Evolutionary conservation across 2,329 filamentous ascomycete species (phyloP).

Genomic region (Fusarium poae): DNA sequence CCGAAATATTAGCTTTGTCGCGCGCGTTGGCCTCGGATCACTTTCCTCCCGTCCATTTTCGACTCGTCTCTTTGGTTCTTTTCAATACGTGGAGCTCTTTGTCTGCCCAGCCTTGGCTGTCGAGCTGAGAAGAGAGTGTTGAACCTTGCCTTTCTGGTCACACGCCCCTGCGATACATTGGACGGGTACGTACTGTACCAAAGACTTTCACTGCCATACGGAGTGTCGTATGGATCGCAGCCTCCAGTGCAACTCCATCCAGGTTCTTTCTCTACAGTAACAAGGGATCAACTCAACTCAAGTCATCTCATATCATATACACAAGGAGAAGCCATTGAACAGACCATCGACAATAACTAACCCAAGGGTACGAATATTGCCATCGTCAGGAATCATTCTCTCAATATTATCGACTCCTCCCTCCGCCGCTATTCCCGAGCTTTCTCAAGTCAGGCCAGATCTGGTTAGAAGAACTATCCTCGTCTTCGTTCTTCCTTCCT

Average conservation of each 20-base stretch:
- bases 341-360: constrained; percentile 10
- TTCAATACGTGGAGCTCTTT: constrained; percentile 36
- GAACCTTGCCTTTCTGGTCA: constrained; percentile 22
- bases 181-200: constrained; percentile 35
- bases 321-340: constrained; percentile 16
- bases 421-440: constrained; percentile 37
- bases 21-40: constrained; percentile 21
- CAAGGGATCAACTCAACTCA: constrained; percentile 9
- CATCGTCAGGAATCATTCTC: constrained; percentile 10
- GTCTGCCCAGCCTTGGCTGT: constrained; percentile 38
- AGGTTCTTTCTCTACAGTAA: constrained; percentile 2
- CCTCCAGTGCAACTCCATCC: constrained; percentile 32
- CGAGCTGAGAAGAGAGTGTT: constrained; percentile 34
- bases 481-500: constrained; percentile 40
- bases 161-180: constrained; percentile 22
- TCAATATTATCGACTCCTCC: constrained; percentile 17
- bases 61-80: constrained; percentile 27
- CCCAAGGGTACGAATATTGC: not conserved
- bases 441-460: constrained; percentile 18
- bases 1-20: constrained; percentile 19
- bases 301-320: not conserved
- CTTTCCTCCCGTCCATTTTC: constrained; percentile 31
- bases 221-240: constrained; percentile 19
- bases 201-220: constrained; percentile 10
- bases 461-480: constrained; percentile 30